These are phyloP conservation scores for Alternaria panax DNA, from an alignment of 2,329 filamentous ascomycete genomes.

Conservation along the genomic window DNA sequence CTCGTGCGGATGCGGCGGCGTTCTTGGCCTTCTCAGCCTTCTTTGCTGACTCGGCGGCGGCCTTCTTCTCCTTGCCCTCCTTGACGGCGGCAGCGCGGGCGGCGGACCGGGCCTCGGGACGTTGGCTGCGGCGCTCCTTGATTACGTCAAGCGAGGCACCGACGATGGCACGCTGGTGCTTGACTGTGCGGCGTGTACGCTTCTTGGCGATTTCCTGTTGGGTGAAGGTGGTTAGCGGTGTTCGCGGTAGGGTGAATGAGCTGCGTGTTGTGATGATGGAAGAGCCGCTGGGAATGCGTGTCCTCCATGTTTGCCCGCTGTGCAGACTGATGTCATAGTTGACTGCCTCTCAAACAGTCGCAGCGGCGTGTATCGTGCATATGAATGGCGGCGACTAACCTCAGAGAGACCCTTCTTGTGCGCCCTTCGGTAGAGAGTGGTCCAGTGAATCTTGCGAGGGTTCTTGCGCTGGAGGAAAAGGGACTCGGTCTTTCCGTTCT, in stretches of 20 bases:
- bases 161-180: constrained; percentile 98
- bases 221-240: constrained; percentile 30
- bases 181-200: constrained; percentile 96
- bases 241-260: not conserved
- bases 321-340: constrained; percentile 33
- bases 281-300: not conserved
- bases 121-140: constrained; percentile 96
- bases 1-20: constrained; percentile 76
- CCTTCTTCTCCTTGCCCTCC: constrained; percentile 99
- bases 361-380: not conserved
- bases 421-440: constrained; percentile 95
- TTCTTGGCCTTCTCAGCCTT: constrained; percentile 99
- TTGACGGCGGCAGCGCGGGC: constrained; percentile 91
- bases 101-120: constrained; percentile 93
- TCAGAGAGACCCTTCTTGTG: constrained; percentile 99
- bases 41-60: constrained; percentile 85
- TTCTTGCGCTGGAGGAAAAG: constrained; percentile 99
- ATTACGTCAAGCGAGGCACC: constrained; percentile 99
- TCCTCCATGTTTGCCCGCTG: constrained; percentile 3
- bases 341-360: constrained; percentile 13
- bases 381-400: constrained; percentile 65
- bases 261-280: not conserved
- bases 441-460: constrained; percentile 99
- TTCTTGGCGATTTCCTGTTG: constrained; percentile 98
- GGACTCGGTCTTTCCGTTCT: constrained; percentile 99